phyloP scores from a whole-genome alignment of 106 monocot genomes.

The Platanthera zijinensis region DNA sequence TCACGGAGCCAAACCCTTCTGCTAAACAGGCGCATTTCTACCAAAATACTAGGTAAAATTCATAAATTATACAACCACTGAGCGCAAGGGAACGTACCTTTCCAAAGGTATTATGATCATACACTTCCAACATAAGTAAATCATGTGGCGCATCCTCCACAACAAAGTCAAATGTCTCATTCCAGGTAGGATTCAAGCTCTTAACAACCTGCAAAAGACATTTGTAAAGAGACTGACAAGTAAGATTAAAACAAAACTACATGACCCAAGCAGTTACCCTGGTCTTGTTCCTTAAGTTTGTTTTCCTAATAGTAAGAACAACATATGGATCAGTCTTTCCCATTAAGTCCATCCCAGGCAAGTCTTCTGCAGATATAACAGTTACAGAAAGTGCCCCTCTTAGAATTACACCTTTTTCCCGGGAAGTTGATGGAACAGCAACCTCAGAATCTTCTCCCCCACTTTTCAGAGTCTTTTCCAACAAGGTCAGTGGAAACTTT shows the following conservation, averaged over 20 bases:
- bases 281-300: conserved; percentile 73
- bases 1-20: no score
- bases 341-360: conserved; percentile 82
- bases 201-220: conserved; percentile 65
- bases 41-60: no score
- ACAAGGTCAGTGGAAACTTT: conserved; percentile 56
- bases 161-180: conserved; percentile 95
- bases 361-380: conserved; percentile 82
- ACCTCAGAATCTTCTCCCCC: conserved; percentile 33
- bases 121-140: conserved; percentile 92
- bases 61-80: background rate
- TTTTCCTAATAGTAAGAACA: conserved; percentile 77
- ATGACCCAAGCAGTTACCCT: conserved; percentile 38
- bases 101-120: conserved; percentile 85
- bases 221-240: background rate
- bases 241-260: background rate
- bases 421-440: conserved; percentile 20
- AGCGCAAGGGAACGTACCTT: conserved; percentile 35
- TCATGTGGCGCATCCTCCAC: conserved; percentile 98
- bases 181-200: conserved; percentile 85
- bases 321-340: conserved; percentile 95
- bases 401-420: conserved; percentile 75
- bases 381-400: conserved; percentile 94
- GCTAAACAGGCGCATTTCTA: no score
- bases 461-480: conserved; percentile 74